Evolutionary conservation across 495 filamentous ascomycete species (phyloP), one percentile per base, ranked within the genome.

Genomic region (Sphaerosporella brunnea): DNA sequence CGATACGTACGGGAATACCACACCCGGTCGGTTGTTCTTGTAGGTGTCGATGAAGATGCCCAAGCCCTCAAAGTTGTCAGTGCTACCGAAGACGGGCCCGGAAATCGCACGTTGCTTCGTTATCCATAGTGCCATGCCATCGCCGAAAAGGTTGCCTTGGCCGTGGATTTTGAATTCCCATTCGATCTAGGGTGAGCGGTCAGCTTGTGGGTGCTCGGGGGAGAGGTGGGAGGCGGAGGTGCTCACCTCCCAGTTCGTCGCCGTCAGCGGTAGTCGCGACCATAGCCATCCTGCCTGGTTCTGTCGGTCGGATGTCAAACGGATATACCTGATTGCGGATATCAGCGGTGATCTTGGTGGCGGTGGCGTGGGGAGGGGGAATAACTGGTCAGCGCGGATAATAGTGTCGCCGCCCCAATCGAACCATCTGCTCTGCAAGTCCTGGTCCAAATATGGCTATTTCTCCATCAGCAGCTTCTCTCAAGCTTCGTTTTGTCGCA

Each of bases 31-130:
- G 69, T 93, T 93, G 68, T 99, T 99, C 77, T 99, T 99, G 70
- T 99, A 99, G 38, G 92, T 99, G 62, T 99, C 92, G 67, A 99
- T 78, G 72, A 99, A 95, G 60, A 99, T 72, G 34, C 90, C 92
- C 11, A 99, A 73, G 10, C 92, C 92, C 58, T 96, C 90, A 55
- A 96, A 99, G 38, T 74, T 73, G 65, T 99, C 92, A 13, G 71
- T 72, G 26, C 72, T 76, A 13, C 92, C 92, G 61, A 99, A 99
- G 18, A 99, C 92, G 13, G 79, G 75, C 19, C 92, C 92, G 25
- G 66, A 64, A 44, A 74, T 72, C 18, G 77, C 88, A 48, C 92
- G 81, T 64, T 94, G 77, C 63, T 93, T 93, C 51, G 88, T 96
- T 61, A 99, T 70, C 92, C 92, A 99, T 69, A 99, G 80, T 49